Conservation (phyloP, 768 basidiomycete species). For the Hypholoma fasciculare region DNA sequence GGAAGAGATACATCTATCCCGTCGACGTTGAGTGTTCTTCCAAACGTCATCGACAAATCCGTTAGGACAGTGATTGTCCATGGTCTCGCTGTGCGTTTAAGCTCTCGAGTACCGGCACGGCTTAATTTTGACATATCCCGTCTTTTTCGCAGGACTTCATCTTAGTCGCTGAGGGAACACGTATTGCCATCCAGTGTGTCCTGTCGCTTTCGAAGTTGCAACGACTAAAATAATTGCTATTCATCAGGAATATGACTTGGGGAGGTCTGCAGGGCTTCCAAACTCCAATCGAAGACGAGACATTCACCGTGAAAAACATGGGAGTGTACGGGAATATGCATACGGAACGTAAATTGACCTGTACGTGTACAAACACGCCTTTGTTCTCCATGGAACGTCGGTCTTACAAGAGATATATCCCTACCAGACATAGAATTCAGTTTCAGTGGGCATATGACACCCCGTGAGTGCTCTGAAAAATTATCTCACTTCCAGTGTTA, state of each 20-base stretch:
- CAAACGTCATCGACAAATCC: conserved; percentile 71
- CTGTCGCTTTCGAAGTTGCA: neutral
- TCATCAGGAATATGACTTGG: conserved; percentile 48
- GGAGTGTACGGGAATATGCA: conserved; percentile 64
- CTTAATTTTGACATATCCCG: neutral
- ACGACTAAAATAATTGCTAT: neutral
- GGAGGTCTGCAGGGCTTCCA: conserved; percentile 68
- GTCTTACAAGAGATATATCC: neutral
- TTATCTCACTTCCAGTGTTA: neutral
- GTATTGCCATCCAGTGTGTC: conserved; percentile 51
- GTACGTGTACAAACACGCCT: conserved; percentile 31
- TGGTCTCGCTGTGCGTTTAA: conserved; percentile 54
- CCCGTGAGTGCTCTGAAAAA: conserved; percentile 34
- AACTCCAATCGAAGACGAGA: conserved; percentile 57
- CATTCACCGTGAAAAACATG: conserved; percentile 61
- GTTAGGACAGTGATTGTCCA: conserved; percentile 65
- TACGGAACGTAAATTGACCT: conserved; percentile 65
- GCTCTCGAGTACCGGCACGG: conserved; percentile 1
- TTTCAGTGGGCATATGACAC: conserved; percentile 61
- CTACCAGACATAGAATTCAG: conserved; percentile 54
- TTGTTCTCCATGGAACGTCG: neutral
- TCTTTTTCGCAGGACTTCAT: conserved; percentile 35
- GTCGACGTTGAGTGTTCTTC: conserved; percentile 61
- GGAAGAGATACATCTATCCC: conserved; percentile 57
- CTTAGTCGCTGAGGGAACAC: conserved; percentile 44